Evolutionary conservation across 2,329 filamentous ascomycete species (phyloP), one percentile per base, ranked within the genome.

Genomic region (Claviceps sp.): DNA sequence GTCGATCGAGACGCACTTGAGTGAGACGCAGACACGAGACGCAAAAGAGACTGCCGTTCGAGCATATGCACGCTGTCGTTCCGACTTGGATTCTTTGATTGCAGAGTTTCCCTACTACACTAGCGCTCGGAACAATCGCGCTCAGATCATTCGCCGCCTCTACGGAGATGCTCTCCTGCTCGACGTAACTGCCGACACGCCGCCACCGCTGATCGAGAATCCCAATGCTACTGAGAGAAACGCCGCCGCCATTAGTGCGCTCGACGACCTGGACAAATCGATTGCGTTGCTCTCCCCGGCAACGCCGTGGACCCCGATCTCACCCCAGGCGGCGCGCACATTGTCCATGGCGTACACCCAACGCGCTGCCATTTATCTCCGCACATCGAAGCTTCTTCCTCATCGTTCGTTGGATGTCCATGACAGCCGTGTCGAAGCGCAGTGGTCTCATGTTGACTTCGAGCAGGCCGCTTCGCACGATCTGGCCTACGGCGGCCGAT

Each of bases 91-190:
- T 34, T 61, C 65, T 2, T 70, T 88, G 36, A 77, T 88, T 42
- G 60, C 69, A 2, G 66, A 76, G 23, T 63, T 79, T 50, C 83
- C 85, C 3, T 66, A 69, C 36, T 90, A 90, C 64, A 84, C 85
- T 22, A 86, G 83, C 56, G 83, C 81, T 5, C 77, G 80, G 53
- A 85, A 88, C 63, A 90, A 91, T 65, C 76, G 85, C 48, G 86
- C 83, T 2, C 86, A 90, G 64, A 74, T 83, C 8, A 59, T 77
- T 34, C 70, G 83, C 22, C 71, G 83, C 47, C 66, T 81, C 52
- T 80, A 83, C 55, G 82, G 82, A 11, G 81, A 85, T 60, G 67
- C 70, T 2, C 71, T 82, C 61, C 66, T 83, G 22, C 63, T 80
- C 38, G 58, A 64, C 23, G 62, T 67, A 23, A 67, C 66, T 14